Conservation (phyloP, 352 stramenopile genomes). For the Stephanocyclus meneghinianus region DNA sequence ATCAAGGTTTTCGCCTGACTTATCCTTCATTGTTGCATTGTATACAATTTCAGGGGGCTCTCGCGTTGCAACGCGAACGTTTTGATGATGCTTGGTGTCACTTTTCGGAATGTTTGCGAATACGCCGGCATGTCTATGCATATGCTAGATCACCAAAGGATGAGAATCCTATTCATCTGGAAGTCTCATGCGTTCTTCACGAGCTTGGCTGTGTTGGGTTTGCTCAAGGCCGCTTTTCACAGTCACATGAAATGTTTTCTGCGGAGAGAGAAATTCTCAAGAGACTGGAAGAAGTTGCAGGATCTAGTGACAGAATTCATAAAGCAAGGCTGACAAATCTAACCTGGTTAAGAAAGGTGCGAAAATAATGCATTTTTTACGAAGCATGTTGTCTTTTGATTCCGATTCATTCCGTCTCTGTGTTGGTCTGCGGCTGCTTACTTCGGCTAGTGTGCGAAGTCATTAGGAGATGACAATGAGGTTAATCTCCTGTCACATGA, state of each 20-base stretch:
- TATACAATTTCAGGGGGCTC: constrained; percentile 19
- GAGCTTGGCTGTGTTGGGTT: constrained; percentile 65
- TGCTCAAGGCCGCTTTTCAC: constrained; percentile 40
- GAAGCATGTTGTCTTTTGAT: not conserved
- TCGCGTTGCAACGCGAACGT: constrained; percentile 57
- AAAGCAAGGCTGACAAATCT: constrained; percentile 65
- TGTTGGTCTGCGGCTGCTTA: not conserved
- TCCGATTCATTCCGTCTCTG: too few species aligned
- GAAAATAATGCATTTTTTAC: not conserved
- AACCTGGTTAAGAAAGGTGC: constrained; percentile 57
- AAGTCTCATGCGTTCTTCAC: constrained; percentile 66
- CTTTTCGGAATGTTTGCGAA: constrained; percentile 62
- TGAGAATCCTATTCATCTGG: constrained; percentile 62
- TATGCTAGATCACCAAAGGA: constrained; percentile 56
- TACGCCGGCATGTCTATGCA: constrained; percentile 62
- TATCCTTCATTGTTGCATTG: not conserved
- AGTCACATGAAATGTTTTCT: constrained; percentile 54
- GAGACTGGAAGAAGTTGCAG: constrained; percentile 40
- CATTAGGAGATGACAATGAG: constrained; percentile 54
- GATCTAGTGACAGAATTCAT: constrained; percentile 47
- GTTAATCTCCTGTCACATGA: constrained; percentile 36
- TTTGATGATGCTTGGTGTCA: constrained; percentile 55
- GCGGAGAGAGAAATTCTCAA: constrained; percentile 58
- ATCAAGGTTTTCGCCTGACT: not conserved
- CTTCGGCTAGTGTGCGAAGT: constrained; percentile 58